Conservation (phyloP, 2,329 filamentous ascomycete genomes). For the Claviceps capensis region DNA sequence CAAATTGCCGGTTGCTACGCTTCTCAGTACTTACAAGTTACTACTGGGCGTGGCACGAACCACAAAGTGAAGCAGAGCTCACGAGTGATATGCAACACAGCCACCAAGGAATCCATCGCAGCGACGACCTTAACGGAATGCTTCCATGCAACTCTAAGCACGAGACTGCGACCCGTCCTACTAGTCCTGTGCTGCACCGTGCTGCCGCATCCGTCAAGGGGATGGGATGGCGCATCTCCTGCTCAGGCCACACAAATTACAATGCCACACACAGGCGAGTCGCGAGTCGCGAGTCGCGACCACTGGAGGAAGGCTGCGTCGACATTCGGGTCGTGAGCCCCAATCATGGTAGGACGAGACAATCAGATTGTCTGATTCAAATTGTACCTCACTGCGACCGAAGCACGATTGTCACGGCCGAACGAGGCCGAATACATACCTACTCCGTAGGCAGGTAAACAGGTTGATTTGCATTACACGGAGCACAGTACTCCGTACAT, state of each 20-base stretch:
- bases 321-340: background rate
- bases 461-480: too few relatives aligned
- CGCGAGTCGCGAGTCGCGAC: background rate
- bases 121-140: background rate
- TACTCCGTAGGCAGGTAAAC: too few relatives aligned
- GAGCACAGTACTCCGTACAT: too few relatives aligned
- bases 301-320: background rate
- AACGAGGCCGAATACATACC: background rate
- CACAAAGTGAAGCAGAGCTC: slow-evolving; percentile 3
- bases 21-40: background rate
- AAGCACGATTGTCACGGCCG: background rate
- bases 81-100: background rate
- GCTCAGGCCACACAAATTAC: background rate
- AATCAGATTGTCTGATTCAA: background rate
- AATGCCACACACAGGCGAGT: background rate
- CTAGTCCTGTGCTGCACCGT: background rate
- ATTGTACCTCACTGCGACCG: too few relatives aligned
- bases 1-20: background rate
- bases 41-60: background rate
- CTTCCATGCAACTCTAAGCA: background rate
- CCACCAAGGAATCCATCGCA: slow-evolving; percentile 2
- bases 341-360: background rate
- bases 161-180: background rate
- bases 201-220: background rate
- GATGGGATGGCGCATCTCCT: background rate